Evolutionary conservation across 2,329 filamentous ascomycete species (phyloP), one percentile per base, ranked within the genome.

Genomic region (Colletotrichum sp.): DNA sequence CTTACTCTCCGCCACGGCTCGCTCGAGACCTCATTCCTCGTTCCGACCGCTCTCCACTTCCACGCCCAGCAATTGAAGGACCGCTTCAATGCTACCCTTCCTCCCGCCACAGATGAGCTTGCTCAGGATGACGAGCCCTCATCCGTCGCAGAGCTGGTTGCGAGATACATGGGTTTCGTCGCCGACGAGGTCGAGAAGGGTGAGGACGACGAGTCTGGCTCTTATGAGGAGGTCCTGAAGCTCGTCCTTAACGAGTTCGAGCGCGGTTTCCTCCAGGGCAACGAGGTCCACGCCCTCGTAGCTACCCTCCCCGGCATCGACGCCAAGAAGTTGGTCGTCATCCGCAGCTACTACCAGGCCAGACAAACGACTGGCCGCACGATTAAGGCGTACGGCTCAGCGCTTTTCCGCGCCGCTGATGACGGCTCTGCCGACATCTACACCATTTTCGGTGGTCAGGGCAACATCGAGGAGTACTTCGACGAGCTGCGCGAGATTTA

Each of bases 391-490:
- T 96, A 99, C 84, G 95, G 98, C 83, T 99, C 98, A 55, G 98
- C 97, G 43, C 91, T 99, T 63, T 92, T 98, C 83, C 92, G 97
- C 79, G 96, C 97, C 67, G 95, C 95, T 12, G 93, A 94, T 63
- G 96, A 98, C 78, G 93, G 92, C 77, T 93, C 93, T 72, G 96
- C 96, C 71, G 93, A 92, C 80, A 92, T 99, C 76, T 99, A 98
- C 88, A 96, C 93, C 79, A 96, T 99, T 77, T 98, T 99, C 80
- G 97, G 97, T 76, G 97, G 97, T 8, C 97, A 99, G 85, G 97
- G 97, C 81, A 99, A 99, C 86, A 99, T 99, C 78, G 96, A 99
- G 86, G 98, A 99, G 87, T 99, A 99, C 87, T 99, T 99, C 82
- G 96, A 99, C 80, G 97, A 99, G 88, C 91, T 99, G 77, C 93